Conservation (phyloP, 2,329 filamentous ascomycete genomes). For the Talaromyces albobiverticillius region DNA sequence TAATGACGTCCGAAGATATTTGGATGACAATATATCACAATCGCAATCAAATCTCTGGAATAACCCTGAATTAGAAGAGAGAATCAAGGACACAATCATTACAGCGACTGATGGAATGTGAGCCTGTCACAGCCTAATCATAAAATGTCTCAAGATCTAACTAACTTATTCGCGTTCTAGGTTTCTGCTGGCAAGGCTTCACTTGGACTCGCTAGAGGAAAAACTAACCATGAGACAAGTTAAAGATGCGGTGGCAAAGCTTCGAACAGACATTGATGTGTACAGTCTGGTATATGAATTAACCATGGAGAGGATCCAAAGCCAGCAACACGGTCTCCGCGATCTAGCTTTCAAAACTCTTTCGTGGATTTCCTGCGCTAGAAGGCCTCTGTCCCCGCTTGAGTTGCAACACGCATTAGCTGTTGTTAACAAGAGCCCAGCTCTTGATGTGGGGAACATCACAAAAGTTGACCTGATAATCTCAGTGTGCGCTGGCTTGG, state of each 20-base stretch:
- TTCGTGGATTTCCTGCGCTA: too few relatives aligned
- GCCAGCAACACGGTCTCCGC: too few relatives aligned
- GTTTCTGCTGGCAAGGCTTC: conserved; percentile 16
- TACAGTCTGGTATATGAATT: too few relatives aligned
- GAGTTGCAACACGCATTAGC: conserved; percentile 18
- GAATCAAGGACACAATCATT: conserved; percentile 14
- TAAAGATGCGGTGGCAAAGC: conserved; percentile 16
- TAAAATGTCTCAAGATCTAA: background rate
- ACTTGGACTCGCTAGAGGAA: conserved; percentile 11
- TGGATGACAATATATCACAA: background rate
- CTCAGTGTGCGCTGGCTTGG: conserved; percentile 42
- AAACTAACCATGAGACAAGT: conserved; percentile 20
- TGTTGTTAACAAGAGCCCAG: conserved; percentile 24
- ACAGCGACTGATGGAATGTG: conserved; percentile 21
- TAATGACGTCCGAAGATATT: conserved; percentile 1
- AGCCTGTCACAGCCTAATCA: conserved; percentile 1
- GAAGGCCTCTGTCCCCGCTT: too few relatives aligned
- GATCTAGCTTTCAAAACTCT: too few relatives aligned
- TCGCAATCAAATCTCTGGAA: conserved; percentile 17
- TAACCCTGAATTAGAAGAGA: too few relatives aligned
- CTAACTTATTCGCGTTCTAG: too few relatives aligned
- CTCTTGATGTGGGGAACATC: conserved; percentile 17
- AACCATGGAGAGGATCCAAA: too few relatives aligned
- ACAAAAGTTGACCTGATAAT: conserved; percentile 25
- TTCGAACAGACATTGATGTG: conserved; percentile 11